phyloP scores from a whole-genome alignment of 805 yeast genomes.

The Yamadazyma scolyti region DNA sequence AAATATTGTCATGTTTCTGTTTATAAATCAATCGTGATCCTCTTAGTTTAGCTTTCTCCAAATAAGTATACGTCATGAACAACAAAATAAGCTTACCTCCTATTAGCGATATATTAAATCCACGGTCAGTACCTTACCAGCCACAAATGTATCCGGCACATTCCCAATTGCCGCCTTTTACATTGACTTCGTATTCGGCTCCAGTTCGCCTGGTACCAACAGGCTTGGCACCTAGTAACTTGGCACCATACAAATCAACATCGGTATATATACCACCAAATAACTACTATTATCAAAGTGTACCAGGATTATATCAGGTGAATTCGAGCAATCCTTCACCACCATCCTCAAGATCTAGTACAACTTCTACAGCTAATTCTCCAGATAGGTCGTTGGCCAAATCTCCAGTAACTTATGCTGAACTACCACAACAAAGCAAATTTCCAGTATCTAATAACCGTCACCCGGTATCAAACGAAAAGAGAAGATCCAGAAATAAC shows the following conservation, averaged over 20 bases:
- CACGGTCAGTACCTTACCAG: not conserved
- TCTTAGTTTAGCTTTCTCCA: too few relatives aligned
- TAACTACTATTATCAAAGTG: slow-evolving; percentile 1
- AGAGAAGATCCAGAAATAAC: slow-evolving; percentile 56
- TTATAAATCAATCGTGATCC: too few relatives aligned
- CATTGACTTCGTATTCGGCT: not conserved
- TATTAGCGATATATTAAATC: slow-evolving; percentile 34
- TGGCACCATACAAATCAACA: too few relatives aligned
- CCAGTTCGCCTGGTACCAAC: too few relatives aligned
- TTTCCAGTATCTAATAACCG: slow-evolving; percentile 4
- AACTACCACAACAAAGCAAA: slow-evolving; percentile 1
- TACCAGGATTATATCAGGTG: slow-evolving; percentile 1
- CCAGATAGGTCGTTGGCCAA: too few relatives aligned
- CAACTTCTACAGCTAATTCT: slow-evolving; percentile 1
- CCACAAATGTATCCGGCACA: not conserved
- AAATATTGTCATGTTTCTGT: too few relatives aligned
- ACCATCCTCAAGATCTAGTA: slow-evolving; percentile 1
- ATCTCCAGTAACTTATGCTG: not conserved
- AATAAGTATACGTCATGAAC: slow-evolving; percentile 8
- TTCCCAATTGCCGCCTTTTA: not conserved
- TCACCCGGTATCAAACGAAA: slow-evolving; percentile 9
- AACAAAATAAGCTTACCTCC: slow-evolving; percentile 37
- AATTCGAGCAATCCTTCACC: too few relatives aligned
- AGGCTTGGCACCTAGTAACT: too few relatives aligned
- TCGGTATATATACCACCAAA: too few relatives aligned